These are phyloP conservation scores for Wickerhamiella infanticola DNA, from an alignment of 1,139 yeast species.

Conservation along the genomic window DNA sequence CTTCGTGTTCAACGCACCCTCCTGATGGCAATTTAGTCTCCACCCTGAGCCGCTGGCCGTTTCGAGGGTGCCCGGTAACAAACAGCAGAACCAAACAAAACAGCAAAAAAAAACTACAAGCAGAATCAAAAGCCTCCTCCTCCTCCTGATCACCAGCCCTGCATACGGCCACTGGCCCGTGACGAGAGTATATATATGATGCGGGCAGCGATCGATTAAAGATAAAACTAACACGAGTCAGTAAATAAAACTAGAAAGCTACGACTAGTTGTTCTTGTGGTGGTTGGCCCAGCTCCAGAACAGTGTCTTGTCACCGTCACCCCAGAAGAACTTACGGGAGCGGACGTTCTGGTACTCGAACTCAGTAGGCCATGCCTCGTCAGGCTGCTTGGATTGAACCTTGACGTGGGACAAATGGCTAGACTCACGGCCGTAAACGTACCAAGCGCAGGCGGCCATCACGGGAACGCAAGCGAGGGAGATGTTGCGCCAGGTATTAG, in stretches of 20 bases:
- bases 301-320: slow-evolving; percentile 91
- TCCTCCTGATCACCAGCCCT: no score
- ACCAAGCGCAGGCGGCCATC: slow-evolving; percentile 56
- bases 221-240: not conserved
- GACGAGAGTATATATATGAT: no score
- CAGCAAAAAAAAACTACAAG: no score
- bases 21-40: no score
- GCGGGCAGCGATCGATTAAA: not conserved
- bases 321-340: slow-evolving; percentile 82
- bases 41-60: no score
- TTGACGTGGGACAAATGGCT: slow-evolving; percentile 75
- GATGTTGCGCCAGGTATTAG: slow-evolving; percentile 73
- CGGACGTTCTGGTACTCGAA: slow-evolving; percentile 86
- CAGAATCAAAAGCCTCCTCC: no score
- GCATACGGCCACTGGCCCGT: no score
- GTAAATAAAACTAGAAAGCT: not conserved
- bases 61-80: no score
- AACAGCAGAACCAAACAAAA: no score
- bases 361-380: slow-evolving; percentile 85
- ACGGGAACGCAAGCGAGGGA: slow-evolving; percentile 76
- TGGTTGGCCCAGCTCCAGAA: slow-evolving; percentile 97
- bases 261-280: slow-evolving; percentile 29
- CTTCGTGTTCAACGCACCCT: slow-evolving; percentile 25
- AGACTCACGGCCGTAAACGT: slow-evolving; percentile 65
- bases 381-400: slow-evolving; percentile 40